These are phyloP conservation scores for Puccinia polysora DNA, from an alignment of 1,284 basidiomycete species.

Conservation along the genomic window DNA sequence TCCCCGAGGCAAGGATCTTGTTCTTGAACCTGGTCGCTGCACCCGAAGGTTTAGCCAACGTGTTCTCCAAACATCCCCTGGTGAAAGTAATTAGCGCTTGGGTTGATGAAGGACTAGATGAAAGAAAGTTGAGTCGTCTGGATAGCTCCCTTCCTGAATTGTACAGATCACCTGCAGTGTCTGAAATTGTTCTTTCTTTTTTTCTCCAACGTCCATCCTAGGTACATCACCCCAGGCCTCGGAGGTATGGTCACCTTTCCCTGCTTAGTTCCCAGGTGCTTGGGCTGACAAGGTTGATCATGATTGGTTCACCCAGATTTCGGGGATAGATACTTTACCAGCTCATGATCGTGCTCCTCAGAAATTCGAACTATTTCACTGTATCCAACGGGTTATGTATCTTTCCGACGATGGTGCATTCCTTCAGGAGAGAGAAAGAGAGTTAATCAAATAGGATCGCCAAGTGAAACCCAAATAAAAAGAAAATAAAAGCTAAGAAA, in stretches of 20 bases:
- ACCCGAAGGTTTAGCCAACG: conserved; percentile 81
- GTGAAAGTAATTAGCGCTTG: conserved; percentile 90
- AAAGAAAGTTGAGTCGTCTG: conserved; percentile 57
- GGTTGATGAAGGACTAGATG: conserved; percentile 92
- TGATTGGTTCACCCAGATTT: conserved; percentile 45
- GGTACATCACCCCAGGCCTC: conserved; percentile 76
- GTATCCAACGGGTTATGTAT: too few species aligned
- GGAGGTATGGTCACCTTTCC: conserved; percentile 46
- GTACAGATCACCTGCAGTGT: not conserved
- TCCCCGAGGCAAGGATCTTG: conserved; percentile 77
- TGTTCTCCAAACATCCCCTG: conserved; percentile 72
- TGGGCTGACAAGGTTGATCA: not conserved
- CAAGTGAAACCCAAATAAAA: too few species aligned
- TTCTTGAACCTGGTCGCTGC: conserved; percentile 94
- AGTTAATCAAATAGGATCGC: too few species aligned
- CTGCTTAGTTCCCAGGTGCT: not conserved
- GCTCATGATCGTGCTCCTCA: conserved; percentile 23
- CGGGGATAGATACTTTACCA: conserved; percentile 49
- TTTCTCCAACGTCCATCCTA: conserved; percentile 10
- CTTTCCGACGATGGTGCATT: too few species aligned
- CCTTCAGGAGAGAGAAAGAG: too few species aligned
- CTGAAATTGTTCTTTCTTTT: not conserved
- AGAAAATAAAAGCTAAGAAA: too few species aligned
- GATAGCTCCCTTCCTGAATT: not conserved
- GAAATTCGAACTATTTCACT: too few species aligned